Evolutionary conservation across 202 grass and related monocot species (phyloP).

Genomic region (Dendrocalamus latiflorus): DNA sequence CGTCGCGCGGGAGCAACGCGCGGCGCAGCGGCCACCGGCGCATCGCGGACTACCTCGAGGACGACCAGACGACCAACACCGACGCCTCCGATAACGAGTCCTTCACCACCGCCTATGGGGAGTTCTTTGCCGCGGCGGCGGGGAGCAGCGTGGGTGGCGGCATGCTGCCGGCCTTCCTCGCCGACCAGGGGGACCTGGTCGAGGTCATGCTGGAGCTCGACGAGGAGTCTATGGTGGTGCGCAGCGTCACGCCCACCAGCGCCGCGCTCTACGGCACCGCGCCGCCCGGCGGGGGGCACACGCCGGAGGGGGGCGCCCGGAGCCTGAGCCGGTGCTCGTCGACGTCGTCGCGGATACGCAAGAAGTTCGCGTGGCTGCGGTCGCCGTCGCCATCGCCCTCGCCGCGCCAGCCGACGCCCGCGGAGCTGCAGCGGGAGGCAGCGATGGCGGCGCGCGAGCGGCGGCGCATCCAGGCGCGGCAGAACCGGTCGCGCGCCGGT

Average conservation of each 20-base stretch:
- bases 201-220: slow-evolving; percentile 99
- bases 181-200: slow-evolving; percentile 86
- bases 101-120: slow-evolving; percentile 45
- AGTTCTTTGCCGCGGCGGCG: slow-evolving; percentile 32
- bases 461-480: slow-evolving; percentile 56
- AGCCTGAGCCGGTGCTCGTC: slow-evolving; percentile 87
- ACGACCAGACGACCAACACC: slow-evolving; percentile 62
- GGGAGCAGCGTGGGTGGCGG: slow-evolving; percentile 16
- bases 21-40: slow-evolving; percentile 56
- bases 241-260: slow-evolving; percentile 83
- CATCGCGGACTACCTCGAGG: slow-evolving; percentile 68
- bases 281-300: not conserved
- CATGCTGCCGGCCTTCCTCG: slow-evolving; percentile 75
- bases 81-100: slow-evolving; percentile 79
- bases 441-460: slow-evolving; percentile 75
- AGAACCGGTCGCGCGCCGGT: slow-evolving; percentile 69
- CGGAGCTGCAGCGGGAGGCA: slow-evolving; percentile 36
- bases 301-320: slow-evolving; percentile 21
- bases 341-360: slow-evolving; percentile 78
- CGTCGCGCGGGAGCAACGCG: slow-evolving; percentile 61
- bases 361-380: slow-evolving; percentile 84
- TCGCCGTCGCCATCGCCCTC: slow-evolving; percentile 55
- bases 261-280: slow-evolving; percentile 37
- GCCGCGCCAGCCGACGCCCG: slow-evolving; percentile 20
- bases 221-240: slow-evolving; percentile 97